Evolutionary conservation across 495 filamentous ascomycete genomes (phyloP).

Genomic region (Cercophora scortea): DNA sequence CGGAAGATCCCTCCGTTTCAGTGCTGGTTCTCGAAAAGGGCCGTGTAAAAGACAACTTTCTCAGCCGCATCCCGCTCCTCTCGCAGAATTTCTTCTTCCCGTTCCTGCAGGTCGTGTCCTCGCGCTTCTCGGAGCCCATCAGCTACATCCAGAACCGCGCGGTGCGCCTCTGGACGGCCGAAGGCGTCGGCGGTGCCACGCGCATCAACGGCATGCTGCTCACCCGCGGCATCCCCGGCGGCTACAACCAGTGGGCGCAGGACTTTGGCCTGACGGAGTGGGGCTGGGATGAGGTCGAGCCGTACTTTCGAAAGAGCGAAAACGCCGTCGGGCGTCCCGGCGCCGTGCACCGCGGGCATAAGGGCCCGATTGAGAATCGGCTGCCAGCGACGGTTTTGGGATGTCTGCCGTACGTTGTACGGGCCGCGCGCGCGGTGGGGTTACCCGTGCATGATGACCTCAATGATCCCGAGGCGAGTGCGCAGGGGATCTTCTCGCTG

Average conservation of each 20-base stretch:
- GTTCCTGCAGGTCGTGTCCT: conserved; percentile 7
- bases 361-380: conserved; percentile 12
- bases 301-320: conserved; percentile 19
- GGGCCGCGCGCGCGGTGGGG: conserved; percentile 7
- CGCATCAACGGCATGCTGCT: conserved; percentile 21
- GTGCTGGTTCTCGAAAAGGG: conserved; percentile 45
- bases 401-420: conserved; percentile 6
- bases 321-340: conserved; percentile 5
- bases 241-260: conserved; percentile 18
- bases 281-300: conserved; percentile 21
- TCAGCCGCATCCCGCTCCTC: conserved; percentile 17
- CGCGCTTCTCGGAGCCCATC: conserved; percentile 18
- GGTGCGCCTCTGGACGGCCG: conserved; percentile 13
- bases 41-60: conserved; percentile 24
- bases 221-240: conserved; percentile 17
- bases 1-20: conserved; percentile 34
- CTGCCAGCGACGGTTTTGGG: neutral
- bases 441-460: conserved; percentile 8
- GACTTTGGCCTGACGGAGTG: conserved; percentile 16
- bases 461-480: conserved; percentile 10
- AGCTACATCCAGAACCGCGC: conserved; percentile 1
- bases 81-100: conserved; percentile 13
- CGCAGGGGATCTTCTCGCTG: conserved; percentile 15
- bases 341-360: conserved; percentile 10
- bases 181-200: conserved; percentile 17